Evolutionary conservation across 805 yeast species (phyloP), one percentile per base, ranked within the genome.

Genomic region (Pichia gijzeniarum): DNA sequence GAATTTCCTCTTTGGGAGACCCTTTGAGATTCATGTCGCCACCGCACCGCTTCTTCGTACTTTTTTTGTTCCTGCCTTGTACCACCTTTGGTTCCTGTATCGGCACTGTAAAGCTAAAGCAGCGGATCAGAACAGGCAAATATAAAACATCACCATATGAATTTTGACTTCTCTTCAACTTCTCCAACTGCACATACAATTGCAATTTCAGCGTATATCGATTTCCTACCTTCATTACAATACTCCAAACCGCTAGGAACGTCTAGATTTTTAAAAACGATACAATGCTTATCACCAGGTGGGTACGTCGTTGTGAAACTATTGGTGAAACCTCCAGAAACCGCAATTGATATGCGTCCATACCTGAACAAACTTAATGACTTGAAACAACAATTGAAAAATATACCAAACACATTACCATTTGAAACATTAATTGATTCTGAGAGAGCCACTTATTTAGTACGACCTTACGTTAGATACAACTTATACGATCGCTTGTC

Each of bases 151-250:
- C n/a, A n/a, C n/a, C n/a, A n/a, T 7, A 41, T 41, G 45, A 97
- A 96, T 14, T 87, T 86, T 13, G 85, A 85, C 59, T 68, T 91
- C 49, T 90, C 97, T 1, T 70, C 86, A 30, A 67, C 88, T 60
- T 86, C 96, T 9, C 96, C 96, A 12, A 80, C 95, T 3, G 88
- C 95, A 1, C 89, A 95, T 3, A 86, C 96, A 1, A 86, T 91
- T 56, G 96, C 95, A 6, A 73, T 89, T 2, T 88, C 91, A 19
- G 90, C 97, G 1, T 91, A 90, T 54, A 77, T 91, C 25, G 89
- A 89, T 56, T 87, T 85, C 36, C 70, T 91, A 10, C 80, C 79
- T 20, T 79, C 80, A 49, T 72, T 85, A 34, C 91, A 86, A 55
- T 91, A 87, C 59, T 72, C 82, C 1, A 78, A 81, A 44, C 82